Base-by-base conservation (phyloP, 2,329 filamentous ascomycete species). In the Rutstroemia sp. region DNA sequence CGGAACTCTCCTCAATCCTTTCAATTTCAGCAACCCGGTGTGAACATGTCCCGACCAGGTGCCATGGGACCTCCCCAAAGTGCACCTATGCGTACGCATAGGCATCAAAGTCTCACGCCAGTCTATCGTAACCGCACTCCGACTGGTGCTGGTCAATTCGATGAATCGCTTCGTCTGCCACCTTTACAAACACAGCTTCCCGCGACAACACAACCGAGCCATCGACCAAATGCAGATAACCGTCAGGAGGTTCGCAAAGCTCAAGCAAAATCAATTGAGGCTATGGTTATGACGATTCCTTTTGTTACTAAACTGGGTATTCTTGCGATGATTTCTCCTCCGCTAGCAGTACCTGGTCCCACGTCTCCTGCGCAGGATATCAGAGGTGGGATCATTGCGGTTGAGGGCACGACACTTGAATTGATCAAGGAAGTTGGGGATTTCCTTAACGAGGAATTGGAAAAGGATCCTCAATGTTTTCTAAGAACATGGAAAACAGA, bases 321-420 rank as follows among this genome's bases (percentile, higher is more conserved):
- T 2, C 76, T 97, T 36, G 78, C 83, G 16, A 84, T 83, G 59
- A 89, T 96, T 61, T 87, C 87, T 47, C 88, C 86, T 23, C 84
- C 88, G 0, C 75, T 89, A 14, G 72, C 73, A 5, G 63, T 73
- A 16, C 66, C 73, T 1, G 65, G 69, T 5, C 69, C 71, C 45
- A 53, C 64, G 38, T 63, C 69, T 64, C 56, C 71, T 52, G 52
- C 65, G 23, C 68, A 71, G 58, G 72, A 75, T 63, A 74, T 76
- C 6, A 81, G 91, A n/a, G 92, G 92, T 0, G 82, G 88, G 0
- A 80, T 96, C 39, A 85, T 97, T 60, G 87, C 89, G 0, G 75
- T 97, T 27, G 92, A 97, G 70, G 92, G 92, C 0, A 78, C 86
- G 17, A 80, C 86, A 57, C 61, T 69, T 6, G 65, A 66, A n/a